Percentiles rank a stretch among this genome's conserved stretches.
phyloP scores from a whole-genome alignment of 208 protist species.

The Porcisia deanei region DNA sequence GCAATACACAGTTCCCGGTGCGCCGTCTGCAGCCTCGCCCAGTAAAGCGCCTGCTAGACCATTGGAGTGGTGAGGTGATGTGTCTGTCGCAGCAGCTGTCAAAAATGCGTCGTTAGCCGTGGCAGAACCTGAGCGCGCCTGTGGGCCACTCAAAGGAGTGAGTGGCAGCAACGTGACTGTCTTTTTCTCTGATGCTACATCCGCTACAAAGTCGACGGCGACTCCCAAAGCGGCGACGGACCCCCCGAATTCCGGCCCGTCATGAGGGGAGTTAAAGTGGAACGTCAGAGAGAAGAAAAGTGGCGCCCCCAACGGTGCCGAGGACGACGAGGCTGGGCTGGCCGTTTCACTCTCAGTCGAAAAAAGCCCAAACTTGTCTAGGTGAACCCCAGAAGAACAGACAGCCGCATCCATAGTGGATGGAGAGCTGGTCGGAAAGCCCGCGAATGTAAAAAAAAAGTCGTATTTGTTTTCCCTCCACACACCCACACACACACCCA shows the following conservation, averaged over 20 bases:
- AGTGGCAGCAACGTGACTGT: constrained; percentile 5
- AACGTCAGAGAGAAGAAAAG: constrained; percentile 3
- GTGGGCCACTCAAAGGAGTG: not conserved
- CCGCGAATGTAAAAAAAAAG: too few relatives aligned
- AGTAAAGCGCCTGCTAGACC: not conserved
- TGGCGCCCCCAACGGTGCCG: constrained; percentile 9
- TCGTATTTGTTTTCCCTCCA: not conserved
- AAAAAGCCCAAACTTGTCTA: not conserved
- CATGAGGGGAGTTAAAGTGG: not conserved
- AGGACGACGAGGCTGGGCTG: not conserved
- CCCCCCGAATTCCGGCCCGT: not conserved
- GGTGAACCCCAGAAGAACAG: not conserved
- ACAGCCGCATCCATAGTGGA: not conserved
- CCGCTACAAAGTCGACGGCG: constrained; percentile 42
- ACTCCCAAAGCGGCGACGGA: constrained; percentile 1
- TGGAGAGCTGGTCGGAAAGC: too few relatives aligned
- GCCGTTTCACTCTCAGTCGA: not conserved
- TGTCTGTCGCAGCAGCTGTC: not conserved
- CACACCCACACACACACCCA: not conserved
- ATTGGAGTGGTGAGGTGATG: not conserved
- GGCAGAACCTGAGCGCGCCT: not conserved
- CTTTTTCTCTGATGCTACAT: constrained; percentile 43
- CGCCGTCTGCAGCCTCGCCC: not conserved
- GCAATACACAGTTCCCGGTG: not conserved
- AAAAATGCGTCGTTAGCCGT: not conserved